Base-by-base conservation (phyloP, 371 early-diverging fungal species). In the Actinomortierella wolfii region DNA sequence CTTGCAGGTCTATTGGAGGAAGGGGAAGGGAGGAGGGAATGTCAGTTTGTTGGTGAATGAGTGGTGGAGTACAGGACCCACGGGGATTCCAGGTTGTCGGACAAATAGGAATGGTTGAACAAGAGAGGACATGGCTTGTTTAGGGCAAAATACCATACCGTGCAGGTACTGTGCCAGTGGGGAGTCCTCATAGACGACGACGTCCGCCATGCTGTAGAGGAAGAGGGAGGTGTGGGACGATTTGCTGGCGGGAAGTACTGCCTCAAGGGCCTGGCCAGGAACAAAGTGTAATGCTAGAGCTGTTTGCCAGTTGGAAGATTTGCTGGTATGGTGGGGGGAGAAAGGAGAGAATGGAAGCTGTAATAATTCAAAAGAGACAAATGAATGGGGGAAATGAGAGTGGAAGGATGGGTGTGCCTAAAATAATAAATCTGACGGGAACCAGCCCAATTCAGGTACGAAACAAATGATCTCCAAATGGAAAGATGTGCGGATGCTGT, bases 151-250 rank as follows among this genome's bases (percentile, higher is more conserved):
- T 23, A 11, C 14, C 14, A 51, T 82, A 88, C 88, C 83, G 61
- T 81, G 67, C 54, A 89, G 60, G 64, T 89, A 89, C 47, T 85
- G 85, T 21, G 83, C 90, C 42, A 89, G 69, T n/a, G 90, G 90
- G 17, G 88, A 85, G 57, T 88, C 90, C 76, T 87, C 89, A 66
- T 88, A 89, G 13, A 88, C 82, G 60, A 89, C 79, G 28, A 82
- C 76, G 70, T 89, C 90, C 41, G 83, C 69, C 86, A 88, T 87
- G 24, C 17, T 40, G 3, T 15, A 23, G 40, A 23, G 21, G 8
- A 20, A 47, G 47, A 24, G 21, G 47, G 47, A 18, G 9, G 21
- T 21, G 47, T 11, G 2, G 47, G 21, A 11, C 20, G 21, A 21
- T 15, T 2, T 24, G 47, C 11, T 18, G 47, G 20, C 47, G 24